phyloP scores from a whole-genome alignment of 2,329 filamentous ascomycete genomes.

The Dryadomyces sulphureus region DNA sequence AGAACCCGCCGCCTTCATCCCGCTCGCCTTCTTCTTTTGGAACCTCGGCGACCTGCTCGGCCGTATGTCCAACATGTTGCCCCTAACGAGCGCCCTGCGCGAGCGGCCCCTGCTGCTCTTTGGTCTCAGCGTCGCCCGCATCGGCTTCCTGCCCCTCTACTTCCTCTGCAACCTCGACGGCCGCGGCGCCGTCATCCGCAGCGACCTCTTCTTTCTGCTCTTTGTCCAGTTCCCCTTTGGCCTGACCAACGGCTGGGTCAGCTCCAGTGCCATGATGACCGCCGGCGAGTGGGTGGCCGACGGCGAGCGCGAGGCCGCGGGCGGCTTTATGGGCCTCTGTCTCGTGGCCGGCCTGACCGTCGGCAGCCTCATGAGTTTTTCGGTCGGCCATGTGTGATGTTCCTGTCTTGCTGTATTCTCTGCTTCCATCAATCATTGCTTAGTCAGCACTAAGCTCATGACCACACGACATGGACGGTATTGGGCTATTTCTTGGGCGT shows the following conservation, averaged over 20 bases:
- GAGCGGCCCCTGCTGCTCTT: slow-evolving; percentile 55
- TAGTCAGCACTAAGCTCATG: too few species aligned
- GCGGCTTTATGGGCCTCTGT: slow-evolving; percentile 85
- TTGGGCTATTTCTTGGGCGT: too few species aligned
- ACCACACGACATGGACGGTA: too few species aligned
- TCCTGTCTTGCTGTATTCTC: not conserved
- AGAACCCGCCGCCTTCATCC: slow-evolving; percentile 67
- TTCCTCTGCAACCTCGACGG: slow-evolving; percentile 78
- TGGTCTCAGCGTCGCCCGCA: slow-evolving; percentile 46
- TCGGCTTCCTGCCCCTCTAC: slow-evolving; percentile 70
- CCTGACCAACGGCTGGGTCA: slow-evolving; percentile 72
- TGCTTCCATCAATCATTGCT: not conserved
- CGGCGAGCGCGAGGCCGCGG: slow-evolving; percentile 73
- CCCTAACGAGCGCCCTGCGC: slow-evolving; percentile 32
- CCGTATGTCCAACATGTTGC: slow-evolving; percentile 50
- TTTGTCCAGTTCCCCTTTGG: slow-evolving; percentile 77
- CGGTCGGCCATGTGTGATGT: slow-evolving; percentile 21
- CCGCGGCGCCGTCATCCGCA: slow-evolving; percentile 55
- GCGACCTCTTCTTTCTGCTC: slow-evolving; percentile 78
- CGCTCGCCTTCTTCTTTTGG: slow-evolving; percentile 84
- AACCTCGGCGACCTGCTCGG: slow-evolving; percentile 77
- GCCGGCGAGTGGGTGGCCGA: slow-evolving; percentile 68
- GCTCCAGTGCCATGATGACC: slow-evolving; percentile 83
- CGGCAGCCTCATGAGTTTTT: slow-evolving; percentile 85
- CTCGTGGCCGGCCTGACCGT: slow-evolving; percentile 70